Evolutionary conservation across 345 rosid genomes (phyloP).

Genomic region (Durio zibethinus): DNA sequence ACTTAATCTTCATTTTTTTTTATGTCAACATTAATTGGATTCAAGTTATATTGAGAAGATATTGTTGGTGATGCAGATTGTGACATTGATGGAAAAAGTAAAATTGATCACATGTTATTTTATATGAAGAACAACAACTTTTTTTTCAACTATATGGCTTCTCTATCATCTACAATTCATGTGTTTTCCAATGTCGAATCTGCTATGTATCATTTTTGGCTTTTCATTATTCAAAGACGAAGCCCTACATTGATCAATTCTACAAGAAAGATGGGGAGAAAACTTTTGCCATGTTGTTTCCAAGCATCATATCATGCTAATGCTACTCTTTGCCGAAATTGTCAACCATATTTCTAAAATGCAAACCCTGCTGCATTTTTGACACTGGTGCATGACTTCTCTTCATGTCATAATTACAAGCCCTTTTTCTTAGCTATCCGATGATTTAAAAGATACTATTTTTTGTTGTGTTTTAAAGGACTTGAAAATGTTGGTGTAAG

Average conservation of each 20-base stretch:
- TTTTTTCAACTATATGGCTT: slow-evolving; percentile 72
- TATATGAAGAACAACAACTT: slow-evolving; percentile 61
- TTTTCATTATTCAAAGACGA: slow-evolving; percentile 70
- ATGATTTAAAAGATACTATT: too few species aligned
- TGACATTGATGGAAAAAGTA: slow-evolving; percentile 21
- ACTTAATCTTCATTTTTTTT: too few species aligned
- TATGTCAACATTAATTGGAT: neutral
- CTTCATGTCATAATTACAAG: neutral
- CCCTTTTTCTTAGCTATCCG: slow-evolving; percentile 11
- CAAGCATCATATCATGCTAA: slow-evolving; percentile 48
- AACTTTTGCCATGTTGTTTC: slow-evolving; percentile 70
- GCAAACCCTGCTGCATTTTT: slow-evolving; percentile 23
- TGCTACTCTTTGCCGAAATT: slow-evolving; percentile 40
- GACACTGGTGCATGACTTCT: slow-evolving; percentile 30
- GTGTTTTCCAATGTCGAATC: slow-evolving; percentile 18
- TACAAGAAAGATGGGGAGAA: slow-evolving; percentile 54
- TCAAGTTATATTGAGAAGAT: neutral
- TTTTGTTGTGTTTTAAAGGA: slow-evolving; percentile 20
- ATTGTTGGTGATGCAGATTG: slow-evolving; percentile 34
- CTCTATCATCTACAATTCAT: slow-evolving; percentile 40
- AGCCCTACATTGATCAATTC: slow-evolving; percentile 53
- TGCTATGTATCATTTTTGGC: slow-evolving; percentile 78
- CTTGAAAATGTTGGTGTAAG: neutral
- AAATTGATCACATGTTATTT: slow-evolving; percentile 75
- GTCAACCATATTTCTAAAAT: slow-evolving; percentile 12